Evolutionary conservation across 1,284 basidiomycete genomes (phyloP).

Genomic region (Pulchroboletus neoregius): DNA sequence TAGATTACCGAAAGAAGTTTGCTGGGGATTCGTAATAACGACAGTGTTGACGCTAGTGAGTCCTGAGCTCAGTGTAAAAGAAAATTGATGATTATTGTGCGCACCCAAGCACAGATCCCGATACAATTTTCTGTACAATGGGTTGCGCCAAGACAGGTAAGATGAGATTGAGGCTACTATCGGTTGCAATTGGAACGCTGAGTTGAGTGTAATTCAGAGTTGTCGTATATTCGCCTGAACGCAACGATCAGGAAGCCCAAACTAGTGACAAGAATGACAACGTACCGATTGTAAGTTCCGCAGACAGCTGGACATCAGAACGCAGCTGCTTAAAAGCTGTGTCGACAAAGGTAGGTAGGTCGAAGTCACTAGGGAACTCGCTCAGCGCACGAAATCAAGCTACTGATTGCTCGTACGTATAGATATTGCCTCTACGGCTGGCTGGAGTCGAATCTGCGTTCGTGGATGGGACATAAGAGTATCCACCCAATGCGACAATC

Average conservation of each 20-base stretch:
- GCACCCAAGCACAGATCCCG: constrained; percentile 54
- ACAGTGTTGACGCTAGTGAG: constrained; percentile 50
- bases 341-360: constrained; percentile 64
- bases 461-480: constrained; percentile 51
- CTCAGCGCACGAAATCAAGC: constrained; percentile 13
- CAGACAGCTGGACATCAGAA: constrained; percentile 58
- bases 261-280: not conserved
- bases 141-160: constrained; percentile 72
- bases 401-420: constrained; percentile 41
- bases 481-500: constrained; percentile 68
- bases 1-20: constrained; percentile 52
- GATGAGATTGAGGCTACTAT: constrained; percentile 59
- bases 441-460: constrained; percentile 36
- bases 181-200: constrained; percentile 57
- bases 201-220: constrained; percentile 60
- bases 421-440: constrained; percentile 46
- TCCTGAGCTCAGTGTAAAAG: constrained; percentile 2
- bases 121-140: constrained; percentile 77
- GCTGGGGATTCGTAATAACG: constrained; percentile 54
- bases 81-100: constrained; percentile 10
- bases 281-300: constrained; percentile 57
- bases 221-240: constrained; percentile 59
- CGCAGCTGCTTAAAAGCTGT: constrained; percentile 62
- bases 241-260: not conserved
- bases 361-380: constrained; percentile 49